Evolutionary conservation across 805 yeast species (phyloP).

Genomic region (Saturnispora gosingensis): DNA sequence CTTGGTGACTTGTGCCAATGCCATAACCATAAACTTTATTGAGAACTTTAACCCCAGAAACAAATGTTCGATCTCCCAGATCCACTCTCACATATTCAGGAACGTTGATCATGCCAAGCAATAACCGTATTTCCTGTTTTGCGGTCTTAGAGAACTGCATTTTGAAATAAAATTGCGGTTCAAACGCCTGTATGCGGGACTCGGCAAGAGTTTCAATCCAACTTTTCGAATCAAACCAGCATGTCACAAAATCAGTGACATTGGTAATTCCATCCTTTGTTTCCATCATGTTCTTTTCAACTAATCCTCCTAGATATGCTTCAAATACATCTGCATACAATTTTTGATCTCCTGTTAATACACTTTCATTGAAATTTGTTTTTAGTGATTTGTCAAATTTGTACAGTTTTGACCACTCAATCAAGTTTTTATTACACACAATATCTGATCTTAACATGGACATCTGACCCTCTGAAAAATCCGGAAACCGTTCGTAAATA

Average conservation of each 20-base stretch:
- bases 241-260: slow-evolving; percentile 25
- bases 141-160: slow-evolving; percentile 13
- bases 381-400: slow-evolving; percentile 51
- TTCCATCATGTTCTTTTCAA: slow-evolving; percentile 30
- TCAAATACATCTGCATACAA: slow-evolving; percentile 85
- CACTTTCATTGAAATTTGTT: slow-evolving; percentile 30
- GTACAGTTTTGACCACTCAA: slow-evolving; percentile 61
- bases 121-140: slow-evolving; percentile 59
- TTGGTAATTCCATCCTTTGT: slow-evolving; percentile 45
- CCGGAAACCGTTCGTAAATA: slow-evolving; percentile 57
- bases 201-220: slow-evolving; percentile 48
- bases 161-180: slow-evolving; percentile 11
- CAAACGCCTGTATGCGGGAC: slow-evolving; percentile 17
- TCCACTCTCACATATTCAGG: slow-evolving; percentile 37
- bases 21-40: slow-evolving; percentile 66
- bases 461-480: slow-evolving; percentile 70
- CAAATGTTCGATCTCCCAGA: slow-evolving; percentile 12
- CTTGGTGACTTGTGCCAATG: slow-evolving; percentile 54
- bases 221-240: slow-evolving; percentile 37
- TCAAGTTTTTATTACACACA: slow-evolving; percentile 63
- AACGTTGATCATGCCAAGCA: slow-evolving; percentile 39
- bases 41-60: slow-evolving; percentile 51
- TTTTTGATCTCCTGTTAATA: slow-evolving; percentile 51
- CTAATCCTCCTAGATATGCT: slow-evolving; percentile 85
- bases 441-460: slow-evolving; percentile 60